phyloP scores from a whole-genome alignment of 495 filamentous ascomycete genomes.

The Hyphodiscus hymeniophilus region DNA sequence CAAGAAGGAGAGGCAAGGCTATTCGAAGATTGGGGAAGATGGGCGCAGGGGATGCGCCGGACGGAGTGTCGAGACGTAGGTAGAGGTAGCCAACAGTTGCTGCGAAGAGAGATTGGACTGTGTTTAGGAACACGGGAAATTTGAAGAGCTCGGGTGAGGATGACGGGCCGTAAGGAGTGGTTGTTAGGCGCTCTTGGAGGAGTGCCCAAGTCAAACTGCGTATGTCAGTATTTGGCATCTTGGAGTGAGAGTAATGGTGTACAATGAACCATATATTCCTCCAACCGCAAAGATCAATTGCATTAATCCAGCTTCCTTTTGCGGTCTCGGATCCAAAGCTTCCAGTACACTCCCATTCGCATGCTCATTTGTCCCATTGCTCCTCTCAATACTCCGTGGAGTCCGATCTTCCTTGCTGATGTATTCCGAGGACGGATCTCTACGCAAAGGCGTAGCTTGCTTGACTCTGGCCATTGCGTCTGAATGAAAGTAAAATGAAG shows the following conservation, averaged over 20 bases:
- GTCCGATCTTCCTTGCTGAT: slow-evolving; percentile 29
- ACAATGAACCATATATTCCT: slow-evolving; percentile 96
- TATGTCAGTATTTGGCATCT: background rate
- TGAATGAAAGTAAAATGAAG: slow-evolving; percentile 1
- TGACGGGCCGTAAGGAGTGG: slow-evolving; percentile 69
- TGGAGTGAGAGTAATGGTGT: slow-evolving; percentile 26
- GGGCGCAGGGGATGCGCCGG: slow-evolving; percentile 38
- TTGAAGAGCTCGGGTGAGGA: slow-evolving; percentile 65
- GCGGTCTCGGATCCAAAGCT: slow-evolving; percentile 16
- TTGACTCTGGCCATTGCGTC: slow-evolving; percentile 63
- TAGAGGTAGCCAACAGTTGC: slow-evolving; percentile 73
- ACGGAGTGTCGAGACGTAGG: slow-evolving; percentile 58
- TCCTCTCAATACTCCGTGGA: slow-evolving; percentile 19
- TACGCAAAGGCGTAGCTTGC: slow-evolving; percentile 56
- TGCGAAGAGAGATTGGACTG: slow-evolving; percentile 88
- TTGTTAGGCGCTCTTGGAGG: slow-evolving; percentile 95
- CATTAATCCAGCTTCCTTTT: slow-evolving; percentile 45
- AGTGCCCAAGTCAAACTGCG: slow-evolving; percentile 89
- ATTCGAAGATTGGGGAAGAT: slow-evolving; percentile 72
- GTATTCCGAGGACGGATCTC: slow-evolving; percentile 57
- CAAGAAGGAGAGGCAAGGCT: slow-evolving; percentile 70
- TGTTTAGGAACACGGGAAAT: slow-evolving; percentile 90
- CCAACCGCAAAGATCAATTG: slow-evolving; percentile 81
- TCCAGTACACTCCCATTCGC: slow-evolving; percentile 25
- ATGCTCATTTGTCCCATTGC: slow-evolving; percentile 35